Conservation (phyloP, 2,329 filamentous ascomycete genomes). For the Beauveria varroae region DNA sequence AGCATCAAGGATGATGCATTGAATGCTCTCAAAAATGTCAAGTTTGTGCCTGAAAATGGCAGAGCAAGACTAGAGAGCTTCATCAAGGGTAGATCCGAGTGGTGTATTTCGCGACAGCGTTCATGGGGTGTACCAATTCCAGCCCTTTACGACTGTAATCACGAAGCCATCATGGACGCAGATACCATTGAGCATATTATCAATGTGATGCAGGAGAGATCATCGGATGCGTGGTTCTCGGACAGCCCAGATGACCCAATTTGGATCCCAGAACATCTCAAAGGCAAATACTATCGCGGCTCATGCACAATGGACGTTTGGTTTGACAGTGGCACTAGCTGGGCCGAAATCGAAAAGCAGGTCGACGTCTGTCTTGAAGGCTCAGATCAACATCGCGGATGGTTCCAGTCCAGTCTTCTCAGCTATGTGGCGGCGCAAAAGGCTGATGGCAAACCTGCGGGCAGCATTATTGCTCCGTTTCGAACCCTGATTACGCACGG, state of each 20-base stretch:
- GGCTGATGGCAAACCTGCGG: conserved; percentile 21
- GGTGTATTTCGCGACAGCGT: conserved; percentile 95
- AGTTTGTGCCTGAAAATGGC: conserved; percentile 71
- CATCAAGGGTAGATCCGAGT: conserved; percentile 79
- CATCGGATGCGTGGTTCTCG: conserved; percentile 92
- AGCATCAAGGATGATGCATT: conserved; percentile 71
- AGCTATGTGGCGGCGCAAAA: conserved; percentile 67
- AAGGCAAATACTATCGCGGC: conserved; percentile 59
- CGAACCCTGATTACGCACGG: conserved; percentile 89
- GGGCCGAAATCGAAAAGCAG: conserved; percentile 53
- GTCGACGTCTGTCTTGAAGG: conserved; percentile 93
- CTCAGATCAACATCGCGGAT: conserved; percentile 91
- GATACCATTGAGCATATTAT: conserved; percentile 82
- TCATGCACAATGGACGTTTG: conserved; percentile 98
- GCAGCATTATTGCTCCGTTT: conserved; percentile 56
- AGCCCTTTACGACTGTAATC: conserved; percentile 68
- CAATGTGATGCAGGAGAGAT: conserved; percentile 63
- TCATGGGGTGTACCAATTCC: conserved; percentile 97
- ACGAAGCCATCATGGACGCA: conserved; percentile 70
- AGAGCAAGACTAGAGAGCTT: conserved; percentile 75
- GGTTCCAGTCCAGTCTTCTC: conserved; percentile 95
- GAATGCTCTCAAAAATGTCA: conserved; percentile 59
- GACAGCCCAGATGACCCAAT: conserved; percentile 66
- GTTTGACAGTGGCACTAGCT: conserved; percentile 97
- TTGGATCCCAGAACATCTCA: conserved; percentile 65